Conservation (phyloP, 2,329 filamentous ascomycete species). For the Cladophialophora bantiana region DNA sequence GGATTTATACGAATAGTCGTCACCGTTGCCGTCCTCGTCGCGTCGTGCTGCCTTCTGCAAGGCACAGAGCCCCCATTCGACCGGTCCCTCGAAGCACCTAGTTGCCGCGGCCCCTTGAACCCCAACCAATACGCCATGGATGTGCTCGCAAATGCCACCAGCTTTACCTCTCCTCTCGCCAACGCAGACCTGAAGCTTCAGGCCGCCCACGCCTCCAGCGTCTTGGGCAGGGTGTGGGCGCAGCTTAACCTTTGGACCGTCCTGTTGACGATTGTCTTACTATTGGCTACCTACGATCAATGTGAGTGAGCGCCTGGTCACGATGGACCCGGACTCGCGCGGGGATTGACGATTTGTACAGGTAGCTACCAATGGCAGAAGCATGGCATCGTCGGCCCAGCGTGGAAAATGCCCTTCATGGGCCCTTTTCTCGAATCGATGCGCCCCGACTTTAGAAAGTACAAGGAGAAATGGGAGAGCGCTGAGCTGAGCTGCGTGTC, state of each 20-base stretch:
- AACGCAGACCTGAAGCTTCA: conserved; percentile 66
- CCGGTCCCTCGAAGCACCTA: conserved; percentile 14
- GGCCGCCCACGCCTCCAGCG: conserved; percentile 27
- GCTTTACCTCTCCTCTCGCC: conserved; percentile 72
- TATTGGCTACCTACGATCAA: conserved; percentile 86
- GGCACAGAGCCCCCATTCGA: conserved; percentile 35
- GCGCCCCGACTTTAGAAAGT: conserved; percentile 88
- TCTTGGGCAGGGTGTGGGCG: conserved; percentile 33
- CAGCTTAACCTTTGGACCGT: conserved; percentile 68
- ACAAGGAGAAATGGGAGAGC: conserved; percentile 90
- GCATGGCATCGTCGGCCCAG: conserved; percentile 75
- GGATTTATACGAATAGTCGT: not conserved
- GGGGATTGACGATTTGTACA: conserved; percentile 48
- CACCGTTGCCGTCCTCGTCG: not conserved
- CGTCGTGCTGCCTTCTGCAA: conserved; percentile 19
- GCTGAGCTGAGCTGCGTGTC: conserved; percentile 95
- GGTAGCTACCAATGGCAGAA: conserved; percentile 78
- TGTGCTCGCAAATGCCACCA: conserved; percentile 66
- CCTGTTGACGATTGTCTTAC: conserved; percentile 71
- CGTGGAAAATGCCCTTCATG: conserved; percentile 83
- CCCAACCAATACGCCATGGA: conserved; percentile 34
- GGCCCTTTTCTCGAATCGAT: conserved; percentile 95
- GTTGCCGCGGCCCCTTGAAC: conserved; percentile 17
- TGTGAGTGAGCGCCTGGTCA: conserved; percentile 64
- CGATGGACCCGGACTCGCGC: not conserved